phyloP scores from a whole-genome alignment of 805 yeast genomes.

The Metschnikowia corniflorae region DNA sequence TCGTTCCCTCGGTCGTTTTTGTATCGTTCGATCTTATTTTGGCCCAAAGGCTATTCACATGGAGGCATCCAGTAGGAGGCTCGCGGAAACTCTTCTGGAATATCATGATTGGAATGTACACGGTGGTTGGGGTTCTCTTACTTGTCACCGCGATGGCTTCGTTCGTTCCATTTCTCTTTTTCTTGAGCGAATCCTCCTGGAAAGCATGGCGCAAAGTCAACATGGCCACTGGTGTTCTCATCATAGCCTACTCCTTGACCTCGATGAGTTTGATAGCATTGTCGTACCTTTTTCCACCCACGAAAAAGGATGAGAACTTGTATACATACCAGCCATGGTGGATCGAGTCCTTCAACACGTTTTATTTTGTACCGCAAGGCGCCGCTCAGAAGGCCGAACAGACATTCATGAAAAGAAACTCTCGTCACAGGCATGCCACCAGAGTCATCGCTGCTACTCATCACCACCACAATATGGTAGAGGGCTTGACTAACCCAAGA shows the following conservation, averaged over 20 bases:
- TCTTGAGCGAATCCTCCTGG: constrained; percentile 16
- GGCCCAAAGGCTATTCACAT: constrained; percentile 24
- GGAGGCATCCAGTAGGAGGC: constrained; percentile 27
- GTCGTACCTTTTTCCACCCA: constrained; percentile 56
- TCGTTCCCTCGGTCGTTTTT: constrained; percentile 18
- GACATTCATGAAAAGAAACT: constrained; percentile 45
- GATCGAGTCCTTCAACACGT: constrained; percentile 62
- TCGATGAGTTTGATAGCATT: constrained; percentile 47
- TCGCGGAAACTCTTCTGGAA: constrained; percentile 20
- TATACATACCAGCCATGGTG: constrained; percentile 74
- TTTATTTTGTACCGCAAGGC: constrained; percentile 55
- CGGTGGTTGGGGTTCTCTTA: constrained; percentile 15
- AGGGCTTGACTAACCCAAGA: constrained; percentile 38
- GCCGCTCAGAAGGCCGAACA: constrained; percentile 49
- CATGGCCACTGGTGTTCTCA: constrained; percentile 29
- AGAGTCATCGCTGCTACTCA: constrained; percentile 61
- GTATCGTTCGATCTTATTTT: constrained; percentile 21
- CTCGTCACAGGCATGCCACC: constrained; percentile 46
- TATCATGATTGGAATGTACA: constrained; percentile 19
- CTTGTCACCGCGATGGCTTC: constrained; percentile 18
- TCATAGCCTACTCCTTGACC: constrained; percentile 47
- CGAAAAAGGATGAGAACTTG: constrained; percentile 45
- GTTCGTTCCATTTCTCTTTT: constrained; percentile 17
- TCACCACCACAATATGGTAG: constrained; percentile 35
- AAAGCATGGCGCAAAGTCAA: constrained; percentile 24